phyloP scores from a whole-genome alignment of 805 yeast species.

The Wickerhamomyces pijperi region DNA sequence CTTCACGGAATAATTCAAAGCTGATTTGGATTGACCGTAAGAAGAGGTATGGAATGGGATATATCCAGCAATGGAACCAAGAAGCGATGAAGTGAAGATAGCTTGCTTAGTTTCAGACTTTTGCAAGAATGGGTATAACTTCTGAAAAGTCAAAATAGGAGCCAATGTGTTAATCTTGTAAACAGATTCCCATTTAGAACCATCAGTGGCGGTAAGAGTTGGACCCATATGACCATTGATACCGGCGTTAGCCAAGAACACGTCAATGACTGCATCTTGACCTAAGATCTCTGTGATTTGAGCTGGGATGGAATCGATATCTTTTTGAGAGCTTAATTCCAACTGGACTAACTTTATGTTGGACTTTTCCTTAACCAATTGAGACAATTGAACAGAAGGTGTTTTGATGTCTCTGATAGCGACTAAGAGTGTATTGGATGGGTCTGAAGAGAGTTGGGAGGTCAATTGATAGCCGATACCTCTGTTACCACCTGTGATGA shows the following conservation, averaged over 20 bases:
- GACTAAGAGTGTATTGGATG: slow-evolving; percentile 4
- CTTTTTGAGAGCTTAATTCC: slow-evolving; percentile 12
- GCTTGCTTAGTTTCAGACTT: slow-evolving; percentile 15
- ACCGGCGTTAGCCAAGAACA: slow-evolving; percentile 19
- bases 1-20: slow-evolving; percentile 21
- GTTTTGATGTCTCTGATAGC: slow-evolving; percentile 7
- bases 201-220: not conserved
- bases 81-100: slow-evolving; percentile 18
- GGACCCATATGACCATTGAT: slow-evolving; percentile 2
- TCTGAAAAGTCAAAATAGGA: slow-evolving; percentile 13
- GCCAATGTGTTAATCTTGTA: slow-evolving; percentile 16
- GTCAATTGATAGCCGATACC: not conserved
- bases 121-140: slow-evolving; percentile 14
- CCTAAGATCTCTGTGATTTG: slow-evolving; percentile 7
- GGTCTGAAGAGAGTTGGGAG: slow-evolving; percentile 1
- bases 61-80: slow-evolving; percentile 15
- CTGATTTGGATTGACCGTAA: slow-evolving; percentile 28
- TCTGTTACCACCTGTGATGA: not conserved
- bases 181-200: slow-evolving; percentile 6
- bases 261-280: slow-evolving; percentile 10
- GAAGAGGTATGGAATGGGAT: slow-evolving; percentile 14
- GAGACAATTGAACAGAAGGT: slow-evolving; percentile 5
- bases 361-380: slow-evolving; percentile 3
- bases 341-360: slow-evolving; percentile 17
- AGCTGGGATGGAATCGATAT: slow-evolving; percentile 8